Base-by-base conservation (phyloP, 2,329 filamentous ascomycete species). In the Sporothrix pallida region DNA sequence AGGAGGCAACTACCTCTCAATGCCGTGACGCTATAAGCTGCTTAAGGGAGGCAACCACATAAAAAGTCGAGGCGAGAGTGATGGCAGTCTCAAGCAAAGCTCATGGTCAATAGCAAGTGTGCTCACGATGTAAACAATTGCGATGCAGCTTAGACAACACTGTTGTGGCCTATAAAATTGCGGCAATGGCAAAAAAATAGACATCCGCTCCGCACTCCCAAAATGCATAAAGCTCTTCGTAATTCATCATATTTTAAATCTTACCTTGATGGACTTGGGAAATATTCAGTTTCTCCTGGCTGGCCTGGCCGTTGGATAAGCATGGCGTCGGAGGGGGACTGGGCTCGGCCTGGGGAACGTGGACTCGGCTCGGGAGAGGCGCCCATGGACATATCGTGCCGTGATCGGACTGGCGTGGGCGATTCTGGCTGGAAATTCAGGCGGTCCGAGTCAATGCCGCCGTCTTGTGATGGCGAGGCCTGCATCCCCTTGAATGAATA, bases 281-380 rank as follows among this genome's bases (percentile, higher is more conserved):
- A 20, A 62, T 56, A 54, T 2, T 62, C 56, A 13, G 23, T 12
- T 7, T 65, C 60, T 9, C 37, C 65, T n/a, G 23, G 8, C 7
- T 23, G 50, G 9, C 62, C 52, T 20, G 62, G 10, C 23, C 71
- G 62, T 1, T 58, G 56, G 48, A 76, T 74, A n/a, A 76, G 65
- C 8, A 76, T 54, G 0, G 75, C 75, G 44, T 77, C 76, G 3
- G 76, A 77, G 1, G 76, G 76, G 3, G 76, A 77, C 46, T 72
- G 74, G 12, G 73, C 52, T 10, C 74, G 50, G 20, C 70, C 56
- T 4, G 73, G 50, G 1, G 73, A 72, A 7, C 56, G 20, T 12
- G 72, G 73, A 31, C 72, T 76, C 3, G 68, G 69, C 17, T 71
- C 72, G 3, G 72, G 70, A 1, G 73, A 74, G 2, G 58, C 48